These are phyloP conservation scores for Claviceps paspali DNA, from an alignment of 2,329 filamentous ascomycete genomes.

Conservation along the genomic window DNA sequence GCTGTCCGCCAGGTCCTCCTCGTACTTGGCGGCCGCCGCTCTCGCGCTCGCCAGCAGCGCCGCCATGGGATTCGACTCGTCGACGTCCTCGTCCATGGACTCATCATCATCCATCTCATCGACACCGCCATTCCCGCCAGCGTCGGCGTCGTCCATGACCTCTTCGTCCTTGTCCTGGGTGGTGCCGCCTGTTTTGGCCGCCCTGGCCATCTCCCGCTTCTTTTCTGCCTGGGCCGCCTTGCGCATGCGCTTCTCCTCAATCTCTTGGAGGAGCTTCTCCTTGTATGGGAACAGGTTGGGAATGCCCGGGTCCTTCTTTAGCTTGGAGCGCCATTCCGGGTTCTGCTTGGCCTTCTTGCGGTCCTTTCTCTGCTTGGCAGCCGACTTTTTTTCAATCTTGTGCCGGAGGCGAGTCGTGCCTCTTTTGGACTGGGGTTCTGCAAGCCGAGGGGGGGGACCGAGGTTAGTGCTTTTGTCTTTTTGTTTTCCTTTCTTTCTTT, in stretches of 20 bases:
- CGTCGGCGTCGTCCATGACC: constrained; percentile 32
- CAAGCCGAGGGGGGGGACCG: background rate
- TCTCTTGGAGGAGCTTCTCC: constrained; percentile 84
- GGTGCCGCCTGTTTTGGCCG: constrained; percentile 42
- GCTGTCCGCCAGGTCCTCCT: constrained; percentile 45
- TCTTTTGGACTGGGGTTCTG: constrained; percentile 93
- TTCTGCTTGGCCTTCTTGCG: constrained; percentile 90
- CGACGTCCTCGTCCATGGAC: constrained; percentile 42
- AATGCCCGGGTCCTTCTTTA: constrained; percentile 97
- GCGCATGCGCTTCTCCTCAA: constrained; percentile 70
- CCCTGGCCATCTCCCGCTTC: constrained; percentile 57
- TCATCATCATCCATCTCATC: constrained; percentile 35
- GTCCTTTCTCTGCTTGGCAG: constrained; percentile 78
- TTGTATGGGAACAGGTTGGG: constrained; percentile 97
- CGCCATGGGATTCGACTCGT: constrained; percentile 75
- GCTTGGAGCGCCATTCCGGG: constrained; percentile 83
- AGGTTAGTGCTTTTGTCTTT: constrained; percentile 3
- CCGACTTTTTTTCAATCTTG: constrained; percentile 89
- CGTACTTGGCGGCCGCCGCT: constrained; percentile 62
- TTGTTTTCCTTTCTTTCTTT: background rate
- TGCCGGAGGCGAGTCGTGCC: constrained; percentile 75
- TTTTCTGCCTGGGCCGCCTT: constrained; percentile 68
- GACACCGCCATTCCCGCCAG: constrained; percentile 32
- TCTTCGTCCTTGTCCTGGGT: constrained; percentile 28
- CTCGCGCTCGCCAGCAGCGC: constrained; percentile 76